Conservation (phyloP, 2,329 filamentous ascomycete species). For the Ophidiomyces ophidiicola region DNA sequence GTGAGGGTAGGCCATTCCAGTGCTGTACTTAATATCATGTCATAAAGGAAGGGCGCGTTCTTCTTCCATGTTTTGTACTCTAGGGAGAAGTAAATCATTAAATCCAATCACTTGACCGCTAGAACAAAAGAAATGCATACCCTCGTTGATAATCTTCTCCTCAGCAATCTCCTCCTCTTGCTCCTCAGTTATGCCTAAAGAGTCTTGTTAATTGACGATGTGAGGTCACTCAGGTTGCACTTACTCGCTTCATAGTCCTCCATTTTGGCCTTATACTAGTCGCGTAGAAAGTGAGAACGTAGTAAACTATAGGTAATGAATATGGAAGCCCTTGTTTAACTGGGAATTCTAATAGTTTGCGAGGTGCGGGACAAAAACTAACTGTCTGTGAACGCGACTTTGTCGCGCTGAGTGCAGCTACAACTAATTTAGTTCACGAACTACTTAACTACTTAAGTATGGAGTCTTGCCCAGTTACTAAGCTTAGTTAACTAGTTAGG, state of each 20-base stretch:
- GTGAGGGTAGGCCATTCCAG: slow-evolving; percentile 96
- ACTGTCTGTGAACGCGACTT: not conserved
- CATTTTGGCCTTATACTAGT: not conserved
- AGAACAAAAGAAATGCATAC: slow-evolving; percentile 30
- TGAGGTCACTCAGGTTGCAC: not conserved
- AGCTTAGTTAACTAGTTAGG: too few species aligned
- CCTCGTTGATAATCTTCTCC: slow-evolving; percentile 89
- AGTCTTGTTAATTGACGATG: not conserved
- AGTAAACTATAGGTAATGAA: not conserved
- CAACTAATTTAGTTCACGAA: too few species aligned
- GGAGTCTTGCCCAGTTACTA: too few species aligned
- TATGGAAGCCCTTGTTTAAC: not conserved
- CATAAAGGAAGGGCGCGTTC: slow-evolving; percentile 95
- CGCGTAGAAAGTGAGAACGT: not conserved
- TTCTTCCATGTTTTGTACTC: slow-evolving; percentile 99
- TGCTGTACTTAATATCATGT: slow-evolving; percentile 90
- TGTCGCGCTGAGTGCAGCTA: slow-evolving; percentile 1
- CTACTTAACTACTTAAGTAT: too few species aligned
- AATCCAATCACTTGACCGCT: not conserved
- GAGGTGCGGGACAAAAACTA: slow-evolving; percentile 15
- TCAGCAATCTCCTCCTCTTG: slow-evolving; percentile 63
- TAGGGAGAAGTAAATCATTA: slow-evolving; percentile 25
- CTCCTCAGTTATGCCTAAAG: slow-evolving; percentile 22
- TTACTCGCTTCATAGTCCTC: slow-evolving; percentile 10
- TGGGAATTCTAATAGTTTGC: too few species aligned